Conservation (phyloP, 1,284 basidiomycete species). For the Trichosporon coremiiforme region DNA sequence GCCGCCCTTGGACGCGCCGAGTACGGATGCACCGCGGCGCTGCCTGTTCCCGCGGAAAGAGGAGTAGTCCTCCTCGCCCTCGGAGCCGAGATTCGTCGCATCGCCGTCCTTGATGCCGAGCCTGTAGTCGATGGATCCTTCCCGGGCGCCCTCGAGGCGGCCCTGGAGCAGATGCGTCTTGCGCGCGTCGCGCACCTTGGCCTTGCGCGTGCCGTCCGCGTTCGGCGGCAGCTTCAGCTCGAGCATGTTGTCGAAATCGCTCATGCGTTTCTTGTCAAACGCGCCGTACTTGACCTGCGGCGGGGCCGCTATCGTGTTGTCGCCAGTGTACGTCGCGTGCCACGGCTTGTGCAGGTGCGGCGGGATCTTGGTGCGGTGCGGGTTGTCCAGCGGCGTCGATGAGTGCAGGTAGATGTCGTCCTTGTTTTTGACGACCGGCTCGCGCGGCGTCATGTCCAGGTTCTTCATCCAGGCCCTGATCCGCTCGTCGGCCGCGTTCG, state of each 20-base stretch:
- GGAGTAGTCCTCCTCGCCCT: conserved; percentile 59
- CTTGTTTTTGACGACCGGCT: conserved; percentile 15
- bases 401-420: not conserved
- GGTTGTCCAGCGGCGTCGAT: conserved; percentile 18
- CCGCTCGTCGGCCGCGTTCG: conserved; percentile 70
- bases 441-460: conserved; percentile 44
- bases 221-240: conserved; percentile 51
- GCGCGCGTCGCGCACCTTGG: conserved; percentile 62
- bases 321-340: conserved; percentile 53
- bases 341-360: conserved; percentile 54
- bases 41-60: conserved; percentile 60
- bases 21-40: conserved; percentile 53
- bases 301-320: conserved; percentile 26
- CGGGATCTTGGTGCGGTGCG: conserved; percentile 49
- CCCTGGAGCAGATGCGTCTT: conserved; percentile 63
- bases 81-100: conserved; percentile 41
- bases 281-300: conserved; percentile 52
- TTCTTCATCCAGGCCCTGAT: conserved; percentile 61
- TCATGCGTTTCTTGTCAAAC: conserved; percentile 39
- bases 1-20: conserved; percentile 46
- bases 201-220: conserved; percentile 61
- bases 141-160: conserved; percentile 67
- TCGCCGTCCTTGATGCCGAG: conserved; percentile 59
- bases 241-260: conserved; percentile 42
- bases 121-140: conserved; percentile 75